Percentiles rank a stretch among this genome's conserved stretches.
Evolutionary conservation across 306 rosid species (phyloP).

Genomic region (Trifolium dubium): DNA sequence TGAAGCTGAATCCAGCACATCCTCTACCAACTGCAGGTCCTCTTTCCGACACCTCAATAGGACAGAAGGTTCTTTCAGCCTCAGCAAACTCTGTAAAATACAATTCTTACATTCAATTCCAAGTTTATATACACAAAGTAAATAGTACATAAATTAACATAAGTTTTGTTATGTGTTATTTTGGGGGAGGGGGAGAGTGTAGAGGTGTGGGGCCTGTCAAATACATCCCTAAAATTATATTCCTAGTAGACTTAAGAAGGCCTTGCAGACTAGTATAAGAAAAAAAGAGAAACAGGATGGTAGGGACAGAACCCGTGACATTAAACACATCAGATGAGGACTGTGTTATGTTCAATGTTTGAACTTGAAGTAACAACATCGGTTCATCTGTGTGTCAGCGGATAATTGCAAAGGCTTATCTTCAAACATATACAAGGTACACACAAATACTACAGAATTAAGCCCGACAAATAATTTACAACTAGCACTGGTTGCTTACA

Average conservation of each 20-base stretch:
- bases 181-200: neutral
- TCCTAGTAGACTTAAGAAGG: slow-evolving; percentile 14
- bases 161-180: neutral
- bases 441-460: too few species aligned
- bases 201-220: neutral
- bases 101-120: slow-evolving; percentile 28
- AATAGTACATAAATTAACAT: neutral
- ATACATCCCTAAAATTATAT: slow-evolving; percentile 21
- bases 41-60: slow-evolving; percentile 84
- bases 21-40: slow-evolving; percentile 74
- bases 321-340: neutral
- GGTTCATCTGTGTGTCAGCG: neutral
- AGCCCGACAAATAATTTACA: too few species aligned
- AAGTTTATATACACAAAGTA: slow-evolving; percentile 9
- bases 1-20: slow-evolving; percentile 73
- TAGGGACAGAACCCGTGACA: slow-evolving; percentile 11
- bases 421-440: too few species aligned
- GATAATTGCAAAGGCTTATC: too few species aligned
- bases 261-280: slow-evolving; percentile 3
- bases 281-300: neutral
- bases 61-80: slow-evolving; percentile 96
- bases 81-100: slow-evolving; percentile 73
- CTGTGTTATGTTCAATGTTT: too few species aligned
- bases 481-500: too few species aligned
- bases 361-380: neutral